These are phyloP conservation scores for Hypoxylon fuscum DNA, from an alignment of 495 filamentous ascomycete genomes.

Conservation along the genomic window DNA sequence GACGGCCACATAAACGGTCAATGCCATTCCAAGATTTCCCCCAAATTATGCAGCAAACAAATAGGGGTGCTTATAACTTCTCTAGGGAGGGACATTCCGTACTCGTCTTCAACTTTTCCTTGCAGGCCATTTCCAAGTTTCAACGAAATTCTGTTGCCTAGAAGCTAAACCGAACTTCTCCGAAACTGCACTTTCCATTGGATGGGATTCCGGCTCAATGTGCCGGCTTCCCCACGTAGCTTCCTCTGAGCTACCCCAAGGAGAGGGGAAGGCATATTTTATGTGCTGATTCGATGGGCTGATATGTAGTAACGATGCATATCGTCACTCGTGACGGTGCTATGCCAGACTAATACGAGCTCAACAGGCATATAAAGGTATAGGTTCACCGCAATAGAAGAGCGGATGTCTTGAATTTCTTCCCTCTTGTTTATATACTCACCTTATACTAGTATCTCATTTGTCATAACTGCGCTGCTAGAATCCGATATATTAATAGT, in stretches of 20 bases:
- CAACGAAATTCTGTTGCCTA: conserved; percentile 12
- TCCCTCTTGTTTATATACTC: neutral
- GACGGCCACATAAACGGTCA: neutral
- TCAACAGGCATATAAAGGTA: neutral
- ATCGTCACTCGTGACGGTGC: conserved; percentile 17
- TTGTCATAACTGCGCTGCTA: neutral
- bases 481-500: too few species aligned
- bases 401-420: neutral
- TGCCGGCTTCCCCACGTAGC: conserved; percentile 33
- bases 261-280: neutral
- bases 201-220: conserved; percentile 23
- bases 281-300: conserved; percentile 19
- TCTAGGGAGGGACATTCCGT: neutral
- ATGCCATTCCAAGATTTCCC: neutral
- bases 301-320: conserved; percentile 14
- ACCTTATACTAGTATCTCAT: neutral
- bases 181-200: conserved; percentile 29
- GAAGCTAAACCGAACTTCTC: conserved; percentile 8
- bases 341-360: conserved; percentile 1
- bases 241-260: conserved; percentile 9
- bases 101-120: conserved; percentile 2
- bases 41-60: neutral
- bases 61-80: neutral
- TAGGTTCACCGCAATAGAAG: neutral
- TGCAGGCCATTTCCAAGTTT: conserved; percentile 9